Evolutionary conservation across 2,329 filamentous ascomycete species (phyloP), one percentile per base, ranked within the genome.

Genomic region (Dothiorella sarmentorum): DNA sequence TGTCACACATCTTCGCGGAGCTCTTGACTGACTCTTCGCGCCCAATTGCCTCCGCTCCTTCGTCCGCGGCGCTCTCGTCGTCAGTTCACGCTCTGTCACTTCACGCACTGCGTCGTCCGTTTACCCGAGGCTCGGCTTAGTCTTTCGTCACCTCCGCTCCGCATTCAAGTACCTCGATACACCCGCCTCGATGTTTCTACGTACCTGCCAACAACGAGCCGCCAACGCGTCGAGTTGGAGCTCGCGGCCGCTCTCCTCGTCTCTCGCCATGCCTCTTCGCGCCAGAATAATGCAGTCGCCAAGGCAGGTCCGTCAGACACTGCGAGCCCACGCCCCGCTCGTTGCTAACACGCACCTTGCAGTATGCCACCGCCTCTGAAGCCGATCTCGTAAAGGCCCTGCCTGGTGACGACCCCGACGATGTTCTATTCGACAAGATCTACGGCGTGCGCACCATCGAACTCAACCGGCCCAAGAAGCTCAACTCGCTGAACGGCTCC

Each of bases 361-460:
- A 60, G 58, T 47, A 61, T 63, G 64, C 65, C 31, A 64, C 63
- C 43, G 33, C 27, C 24, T 31, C 43, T 35, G 64, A 66, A 61
- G 61, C 56, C 42, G 45, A 72, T 31, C 64, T 72, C 29, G 63
- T 70, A 65, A 83, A 80, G 69, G 82, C 88, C 66, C 78, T 83
- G 56, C 80, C 82, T 22, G 82, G 77, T 60, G 91, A 97, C 74
- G 86, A 91, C 56, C 80, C 87, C 62, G 87, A 96, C 71, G 94
- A 99, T 83, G 94, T 99, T 65, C 80, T 96, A 61, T 99, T 99
- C 82, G 86, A 85, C 75, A 91, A 85, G 70, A 82, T 88, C 67
- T 96, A 94, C 75, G 94, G 94, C 63, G 83, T 97, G 52, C 90
- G 94, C 63, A 91, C 88, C 66, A 87, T 99, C 69, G 89, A 96